Conservation (phyloP, 805 yeast species). For the Yamadazyma olivae region DNA sequence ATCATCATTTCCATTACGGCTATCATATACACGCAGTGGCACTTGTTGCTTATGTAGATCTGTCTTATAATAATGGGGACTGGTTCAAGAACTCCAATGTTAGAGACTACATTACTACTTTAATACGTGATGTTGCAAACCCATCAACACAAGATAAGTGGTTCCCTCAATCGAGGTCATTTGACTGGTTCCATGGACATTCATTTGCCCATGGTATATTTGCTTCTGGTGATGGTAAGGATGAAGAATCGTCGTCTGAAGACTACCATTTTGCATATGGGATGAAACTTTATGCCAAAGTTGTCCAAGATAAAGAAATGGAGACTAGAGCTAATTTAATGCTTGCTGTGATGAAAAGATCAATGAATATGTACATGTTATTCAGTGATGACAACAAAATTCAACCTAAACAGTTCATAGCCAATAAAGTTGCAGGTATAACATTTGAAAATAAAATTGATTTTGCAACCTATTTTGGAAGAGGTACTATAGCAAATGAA, state of each 20-base stretch:
- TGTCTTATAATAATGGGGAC: constrained; percentile 14
- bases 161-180: constrained; percentile 66
- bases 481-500: constrained; percentile 52
- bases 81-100: constrained; percentile 34
- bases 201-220: constrained; percentile 77
- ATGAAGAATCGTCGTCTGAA: constrained; percentile 72
- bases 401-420: constrained; percentile 53
- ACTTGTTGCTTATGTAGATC: constrained; percentile 55
- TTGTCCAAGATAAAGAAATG: constrained; percentile 50
- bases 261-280: constrained; percentile 73
- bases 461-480: constrained; percentile 73
- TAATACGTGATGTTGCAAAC: constrained; percentile 67
- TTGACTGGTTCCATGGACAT: constrained; percentile 77
- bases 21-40: constrained; percentile 74
- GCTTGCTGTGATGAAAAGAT: constrained; percentile 53
- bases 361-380: constrained; percentile 57
- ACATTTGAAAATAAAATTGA: constrained; percentile 70
- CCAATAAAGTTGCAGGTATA: constrained; percentile 71
- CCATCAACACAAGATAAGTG: constrained; percentile 50
- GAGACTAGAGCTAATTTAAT: constrained; percentile 56
- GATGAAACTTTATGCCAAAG: constrained; percentile 61
- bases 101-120: constrained; percentile 50
- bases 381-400: constrained; percentile 50
- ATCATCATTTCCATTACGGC: constrained; percentile 33
- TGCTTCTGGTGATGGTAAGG: constrained; percentile 71